phyloP scores from a whole-genome alignment of 1,139 yeast genomes.

The Saccharomyces hybrid region DNA sequence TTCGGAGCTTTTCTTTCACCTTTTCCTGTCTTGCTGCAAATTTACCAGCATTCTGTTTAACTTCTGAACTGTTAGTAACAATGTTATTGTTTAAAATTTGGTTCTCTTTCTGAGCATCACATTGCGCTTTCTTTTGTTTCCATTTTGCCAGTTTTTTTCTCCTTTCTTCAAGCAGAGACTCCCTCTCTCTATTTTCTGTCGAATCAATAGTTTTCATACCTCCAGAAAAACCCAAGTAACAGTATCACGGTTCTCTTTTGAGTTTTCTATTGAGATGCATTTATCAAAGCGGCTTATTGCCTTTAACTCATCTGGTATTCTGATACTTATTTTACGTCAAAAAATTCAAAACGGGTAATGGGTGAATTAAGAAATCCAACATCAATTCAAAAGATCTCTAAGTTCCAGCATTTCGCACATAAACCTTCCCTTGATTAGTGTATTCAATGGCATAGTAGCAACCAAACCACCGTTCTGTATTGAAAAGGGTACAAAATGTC shows the following conservation, averaged over 20 bases:
- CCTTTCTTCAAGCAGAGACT: constrained; percentile 23
- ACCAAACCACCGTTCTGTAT: no score
- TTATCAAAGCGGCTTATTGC: no score
- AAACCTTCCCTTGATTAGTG: background rate
- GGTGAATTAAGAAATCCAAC: background rate
- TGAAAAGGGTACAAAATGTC: constrained; percentile 6
- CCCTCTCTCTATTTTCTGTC: background rate
- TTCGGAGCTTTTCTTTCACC: constrained; percentile 39
- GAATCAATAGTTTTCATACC: background rate
- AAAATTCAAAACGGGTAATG: background rate
- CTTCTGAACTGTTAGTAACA: constrained; percentile 13
- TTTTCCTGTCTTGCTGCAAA: constrained; percentile 25
- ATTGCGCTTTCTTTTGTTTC: constrained; percentile 33
- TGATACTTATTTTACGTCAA: no score
- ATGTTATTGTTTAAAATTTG: constrained; percentile 1
- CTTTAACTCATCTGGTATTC: no score
- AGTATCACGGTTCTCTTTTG: background rate
- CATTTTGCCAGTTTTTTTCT: constrained; percentile 34
- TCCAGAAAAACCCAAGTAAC: background rate
- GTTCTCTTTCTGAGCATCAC: constrained; percentile 17
- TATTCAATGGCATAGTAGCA: background rate
- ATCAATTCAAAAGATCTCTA: background rate
- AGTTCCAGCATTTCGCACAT: background rate
- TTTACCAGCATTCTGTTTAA: constrained; percentile 4
- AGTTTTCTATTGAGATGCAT: background rate